These are phyloP conservation scores for Amanita subjunquillea DNA, from an alignment of 768 basidiomycete genomes.

Conservation along the genomic window DNA sequence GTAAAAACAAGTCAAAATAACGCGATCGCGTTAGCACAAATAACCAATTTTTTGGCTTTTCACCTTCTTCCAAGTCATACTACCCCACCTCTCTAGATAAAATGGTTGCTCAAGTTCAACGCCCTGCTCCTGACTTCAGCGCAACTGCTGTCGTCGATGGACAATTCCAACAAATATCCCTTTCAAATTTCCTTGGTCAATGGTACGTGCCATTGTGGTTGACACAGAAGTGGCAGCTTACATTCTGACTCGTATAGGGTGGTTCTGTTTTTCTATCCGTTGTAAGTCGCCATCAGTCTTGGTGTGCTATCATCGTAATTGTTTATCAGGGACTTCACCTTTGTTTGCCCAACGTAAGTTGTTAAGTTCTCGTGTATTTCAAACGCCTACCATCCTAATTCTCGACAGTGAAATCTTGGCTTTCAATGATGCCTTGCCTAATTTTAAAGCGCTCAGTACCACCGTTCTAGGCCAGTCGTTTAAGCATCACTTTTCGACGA, in stretches of 20 bases:
- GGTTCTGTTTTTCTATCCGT: conserved; percentile 89
- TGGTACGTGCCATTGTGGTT: conserved; percentile 40
- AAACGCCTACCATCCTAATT: background rate
- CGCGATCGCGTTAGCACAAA: background rate
- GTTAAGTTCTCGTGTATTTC: no score
- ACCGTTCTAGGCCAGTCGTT: conserved; percentile 59
- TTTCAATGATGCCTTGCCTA: conserved; percentile 79
- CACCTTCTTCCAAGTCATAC: background rate
- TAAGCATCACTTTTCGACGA: background rate
- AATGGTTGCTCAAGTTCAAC: conserved; percentile 66
- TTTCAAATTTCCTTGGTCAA: conserved; percentile 67
- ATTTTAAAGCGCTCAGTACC: conserved; percentile 66
- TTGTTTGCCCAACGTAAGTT: conserved; percentile 76
- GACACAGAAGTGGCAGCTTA: conserved; percentile 1
- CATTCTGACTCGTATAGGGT: conserved; percentile 43
- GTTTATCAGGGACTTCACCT: conserved; percentile 65
- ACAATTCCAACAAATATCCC: conserved; percentile 66
- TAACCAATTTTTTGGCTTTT: background rate
- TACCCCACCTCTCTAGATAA: background rate
- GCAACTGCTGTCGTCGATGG: conserved; percentile 69
- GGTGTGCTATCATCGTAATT: background rate
- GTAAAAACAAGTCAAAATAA: conserved; percentile 1
- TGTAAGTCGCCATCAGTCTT: conserved; percentile 37
- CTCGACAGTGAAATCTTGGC: conserved; percentile 69
- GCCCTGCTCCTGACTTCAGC: conserved; percentile 75